These are phyloP conservation scores for Digitaria exilis DNA, from an alignment of 202 grass and related monocot species.

Conservation along the genomic window DNA sequence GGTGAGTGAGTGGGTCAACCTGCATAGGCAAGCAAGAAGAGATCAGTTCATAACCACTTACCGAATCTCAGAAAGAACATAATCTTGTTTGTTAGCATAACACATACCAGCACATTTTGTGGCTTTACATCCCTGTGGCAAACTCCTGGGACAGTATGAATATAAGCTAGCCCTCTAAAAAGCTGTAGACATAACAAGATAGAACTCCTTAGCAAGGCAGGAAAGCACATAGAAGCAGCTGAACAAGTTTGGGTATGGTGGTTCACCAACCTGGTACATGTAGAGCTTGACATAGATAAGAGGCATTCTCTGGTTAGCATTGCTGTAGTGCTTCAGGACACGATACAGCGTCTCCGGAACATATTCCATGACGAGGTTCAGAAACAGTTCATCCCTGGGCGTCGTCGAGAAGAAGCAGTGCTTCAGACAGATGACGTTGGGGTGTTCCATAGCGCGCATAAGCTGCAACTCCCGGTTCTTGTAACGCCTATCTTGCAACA, in stretches of 20 bases:
- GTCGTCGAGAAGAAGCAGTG: slow-evolving; percentile 92
- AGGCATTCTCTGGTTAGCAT: slow-evolving; percentile 80
- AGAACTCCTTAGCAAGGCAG: not conserved
- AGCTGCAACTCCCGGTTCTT: slow-evolving; percentile 90
- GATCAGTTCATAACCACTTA: slow-evolving; percentile 34
- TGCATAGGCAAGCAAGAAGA: slow-evolving; percentile 38
- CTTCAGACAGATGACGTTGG: slow-evolving; percentile 78
- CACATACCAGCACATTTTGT: slow-evolving; percentile 82
- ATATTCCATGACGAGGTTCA: slow-evolving; percentile 92
- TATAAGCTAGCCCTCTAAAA: slow-evolving; percentile 86
- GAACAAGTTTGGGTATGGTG: not conserved
- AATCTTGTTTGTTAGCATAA: slow-evolving; percentile 13
- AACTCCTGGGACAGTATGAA: slow-evolving; percentile 72
- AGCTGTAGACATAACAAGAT: slow-evolving; percentile 46
- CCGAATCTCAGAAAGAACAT: not conserved
- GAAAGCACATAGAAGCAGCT: not conserved
- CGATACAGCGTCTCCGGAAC: slow-evolving; percentile 77
- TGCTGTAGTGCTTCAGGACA: slow-evolving; percentile 86
- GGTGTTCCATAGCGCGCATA: slow-evolving; percentile 83
- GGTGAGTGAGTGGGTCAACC: slow-evolving; percentile 93
- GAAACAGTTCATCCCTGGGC: slow-evolving; percentile 65
- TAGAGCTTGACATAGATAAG: slow-evolving; percentile 93
- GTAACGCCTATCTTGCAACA: slow-evolving; percentile 80
- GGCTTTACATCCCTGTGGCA: slow-evolving; percentile 93
- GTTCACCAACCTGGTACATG: slow-evolving; percentile 72